A percentile compares a stretch with the other conserved stretches of the same genome.
Conservation (phyloP, 73 alveolate species). For the Uronychia binucleata region DNA sequence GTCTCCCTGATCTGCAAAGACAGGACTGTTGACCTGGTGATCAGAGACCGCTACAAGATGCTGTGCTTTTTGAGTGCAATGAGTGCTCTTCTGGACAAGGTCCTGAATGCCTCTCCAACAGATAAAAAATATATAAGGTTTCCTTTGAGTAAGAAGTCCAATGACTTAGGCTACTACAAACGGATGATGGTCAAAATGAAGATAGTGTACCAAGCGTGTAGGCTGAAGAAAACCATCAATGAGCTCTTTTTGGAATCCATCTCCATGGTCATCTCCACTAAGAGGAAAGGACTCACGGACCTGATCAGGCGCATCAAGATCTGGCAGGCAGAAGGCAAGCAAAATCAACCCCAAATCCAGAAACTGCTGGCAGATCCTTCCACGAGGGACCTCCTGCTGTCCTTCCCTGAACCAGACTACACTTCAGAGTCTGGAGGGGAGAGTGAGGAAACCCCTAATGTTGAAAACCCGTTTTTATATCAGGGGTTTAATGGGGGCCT, state of each 20-base stretch:
- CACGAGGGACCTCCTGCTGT: background rate
- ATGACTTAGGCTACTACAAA: background rate
- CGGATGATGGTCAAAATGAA: background rate
- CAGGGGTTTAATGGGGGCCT: no score
- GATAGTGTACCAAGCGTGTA: background rate
- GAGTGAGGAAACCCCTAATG: no score
- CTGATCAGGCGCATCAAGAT: background rate
- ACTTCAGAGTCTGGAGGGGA: background rate
- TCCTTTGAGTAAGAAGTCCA: background rate
- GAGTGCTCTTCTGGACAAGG: no score
- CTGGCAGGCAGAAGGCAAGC: no score
- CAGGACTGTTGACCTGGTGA: background rate
- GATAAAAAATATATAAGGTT: no score
- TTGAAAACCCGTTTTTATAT: no score
- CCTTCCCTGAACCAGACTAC: background rate
- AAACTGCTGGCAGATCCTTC: background rate
- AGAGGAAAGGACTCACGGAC: background rate
- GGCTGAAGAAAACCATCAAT: background rate
- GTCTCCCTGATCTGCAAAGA: background rate
- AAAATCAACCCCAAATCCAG: background rate
- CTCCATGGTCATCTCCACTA: background rate
- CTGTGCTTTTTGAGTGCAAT: background rate
- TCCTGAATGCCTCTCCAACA: no score
- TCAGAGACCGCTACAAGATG: background rate
- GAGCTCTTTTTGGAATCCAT: background rate